Conservation (phyloP, 257 asterid genomes). For the Scutellaria baicalensis region DNA sequence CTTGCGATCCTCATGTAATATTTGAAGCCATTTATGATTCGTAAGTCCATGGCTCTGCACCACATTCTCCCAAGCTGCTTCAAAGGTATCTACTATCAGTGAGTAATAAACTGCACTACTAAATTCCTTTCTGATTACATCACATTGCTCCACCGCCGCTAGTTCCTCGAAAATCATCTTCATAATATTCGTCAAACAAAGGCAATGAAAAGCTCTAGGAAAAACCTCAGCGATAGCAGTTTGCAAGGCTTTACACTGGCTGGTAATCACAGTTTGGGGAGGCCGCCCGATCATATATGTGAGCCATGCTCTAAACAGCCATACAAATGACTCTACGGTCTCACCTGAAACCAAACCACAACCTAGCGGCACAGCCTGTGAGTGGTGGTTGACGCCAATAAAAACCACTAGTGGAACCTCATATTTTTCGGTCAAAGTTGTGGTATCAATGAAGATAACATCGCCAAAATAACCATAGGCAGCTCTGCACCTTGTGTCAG, state of each 20-base stretch:
- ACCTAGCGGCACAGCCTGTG: slow-evolving; percentile 40
- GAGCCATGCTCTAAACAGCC: slow-evolving; percentile 63
- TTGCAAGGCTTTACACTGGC: slow-evolving; percentile 32
- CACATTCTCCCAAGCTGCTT: slow-evolving; percentile 48
- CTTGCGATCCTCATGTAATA: slow-evolving; percentile 43
- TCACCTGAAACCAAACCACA: slow-evolving; percentile 48
- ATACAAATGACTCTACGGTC: slow-evolving; percentile 38
- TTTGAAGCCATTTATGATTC: slow-evolving; percentile 34
- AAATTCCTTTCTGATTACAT: slow-evolving; percentile 22
- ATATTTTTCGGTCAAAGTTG: slow-evolving; percentile 28
- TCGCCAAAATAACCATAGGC: slow-evolving; percentile 48
- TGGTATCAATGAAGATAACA: slow-evolving; percentile 32
- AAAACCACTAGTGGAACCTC: slow-evolving; percentile 51
- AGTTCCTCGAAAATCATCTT: slow-evolving; percentile 21
- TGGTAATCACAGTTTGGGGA: slow-evolving; percentile 38
- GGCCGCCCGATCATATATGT: slow-evolving; percentile 55
- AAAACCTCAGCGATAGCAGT: slow-evolving; percentile 43
- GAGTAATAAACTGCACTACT: slow-evolving; percentile 30
- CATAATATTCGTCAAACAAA: slow-evolving; percentile 33
- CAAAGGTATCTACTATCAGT: slow-evolving; percentile 35
- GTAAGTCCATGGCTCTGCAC: slow-evolving; percentile 24
- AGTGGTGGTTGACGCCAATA: slow-evolving; percentile 53
- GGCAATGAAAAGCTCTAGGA: slow-evolving; percentile 49
- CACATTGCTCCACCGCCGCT: slow-evolving; percentile 20
- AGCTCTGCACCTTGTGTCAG: slow-evolving; percentile 38